Evolutionary conservation across 2,329 filamentous ascomycete genomes (phyloP), one percentile per base, ranked within the genome.

Genomic region (Herpotrichia juniperi): DNA sequence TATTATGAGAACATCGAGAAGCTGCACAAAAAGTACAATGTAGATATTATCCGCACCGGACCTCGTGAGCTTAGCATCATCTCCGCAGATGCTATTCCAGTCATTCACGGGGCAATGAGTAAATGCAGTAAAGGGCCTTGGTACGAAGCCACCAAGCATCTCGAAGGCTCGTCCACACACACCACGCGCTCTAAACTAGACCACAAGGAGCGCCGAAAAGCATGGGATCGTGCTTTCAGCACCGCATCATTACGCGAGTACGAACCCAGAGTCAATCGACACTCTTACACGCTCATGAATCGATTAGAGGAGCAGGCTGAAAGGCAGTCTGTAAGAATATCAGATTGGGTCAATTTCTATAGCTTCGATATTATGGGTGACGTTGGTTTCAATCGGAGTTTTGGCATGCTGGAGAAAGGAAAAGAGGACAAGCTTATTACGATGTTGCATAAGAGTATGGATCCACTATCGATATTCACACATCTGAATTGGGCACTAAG

Each of bases 341-440:
- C 66, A 4, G 57, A 64, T 40, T 72, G 69, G 71, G 49, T 67
- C 17, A 69, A 74, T 44, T 79, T 71, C 55, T 72, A 79, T 49
- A 72, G 74, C 45, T 77, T 81, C 50, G 80, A 82, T 53, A 71
- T 81, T 21, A 81, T 82, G 74, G 77, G 76, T 6, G 77, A 79
- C 47, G 59, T 79, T 10, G 72, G 69, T 9, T 76, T 77, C 48
- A 76, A 68, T 17, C 72, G 75, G 48, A 66, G 72, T 35, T 76
- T 79, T 58, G 64, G 65, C 21, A 75, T 76, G 67, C 7, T 70
- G 6, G 56, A 68, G 28, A 67, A 64, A 26, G 68, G 67, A 2
- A 48, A 67, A 43, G 63, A 71, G 46, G 63, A 64, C 21, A 31
- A 56, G 4, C 46, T 67, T 16, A 70, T 72, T 46, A 63, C 61